A percentile compares a stretch with the other conserved stretches of the same genome.
These are phyloP conservation scores for Avicennia marina DNA, from an alignment of 257 asterid species.

Conservation along the genomic window DNA sequence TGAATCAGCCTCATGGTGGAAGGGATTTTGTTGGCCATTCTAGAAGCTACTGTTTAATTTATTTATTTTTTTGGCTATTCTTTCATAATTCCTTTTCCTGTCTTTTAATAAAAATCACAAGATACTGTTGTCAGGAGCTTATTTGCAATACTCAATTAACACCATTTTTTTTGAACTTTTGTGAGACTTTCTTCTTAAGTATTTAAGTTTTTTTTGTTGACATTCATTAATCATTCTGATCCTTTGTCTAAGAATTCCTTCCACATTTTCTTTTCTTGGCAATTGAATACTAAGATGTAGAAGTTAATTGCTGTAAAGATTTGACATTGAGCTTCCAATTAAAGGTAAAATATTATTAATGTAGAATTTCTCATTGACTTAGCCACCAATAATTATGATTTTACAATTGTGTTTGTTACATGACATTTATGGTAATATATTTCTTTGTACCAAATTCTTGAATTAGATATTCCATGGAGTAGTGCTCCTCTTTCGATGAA, in stretches of 20 bases:
- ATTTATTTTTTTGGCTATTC: neutral
- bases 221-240: neutral
- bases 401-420: neutral
- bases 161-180: neutral
- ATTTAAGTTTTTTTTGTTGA: neutral
- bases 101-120: neutral
- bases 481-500: constrained; percentile 28
- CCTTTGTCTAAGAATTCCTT: neutral
- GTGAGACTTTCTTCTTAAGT: neutral
- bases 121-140: neutral
- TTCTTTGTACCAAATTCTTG: constrained; percentile 47
- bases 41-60: too few relatives aligned
- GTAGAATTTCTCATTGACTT: neutral
- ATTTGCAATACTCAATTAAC: neutral
- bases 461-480: constrained; percentile 27
- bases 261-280: neutral
- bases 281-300: neutral
- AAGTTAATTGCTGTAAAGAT: neutral
- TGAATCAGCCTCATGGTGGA: neutral
- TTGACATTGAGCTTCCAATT: neutral
- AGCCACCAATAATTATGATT: too few relatives aligned
- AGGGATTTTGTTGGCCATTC: neutral
- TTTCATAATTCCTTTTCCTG: neutral
- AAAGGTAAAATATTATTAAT: neutral
- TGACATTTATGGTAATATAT: neutral